Percentiles rank a stretch among this genome's conserved stretches.
Conservation (phyloP, 2,329 filamentous ascomycete species). For the Pyrenophora tritici-repentis region DNA sequence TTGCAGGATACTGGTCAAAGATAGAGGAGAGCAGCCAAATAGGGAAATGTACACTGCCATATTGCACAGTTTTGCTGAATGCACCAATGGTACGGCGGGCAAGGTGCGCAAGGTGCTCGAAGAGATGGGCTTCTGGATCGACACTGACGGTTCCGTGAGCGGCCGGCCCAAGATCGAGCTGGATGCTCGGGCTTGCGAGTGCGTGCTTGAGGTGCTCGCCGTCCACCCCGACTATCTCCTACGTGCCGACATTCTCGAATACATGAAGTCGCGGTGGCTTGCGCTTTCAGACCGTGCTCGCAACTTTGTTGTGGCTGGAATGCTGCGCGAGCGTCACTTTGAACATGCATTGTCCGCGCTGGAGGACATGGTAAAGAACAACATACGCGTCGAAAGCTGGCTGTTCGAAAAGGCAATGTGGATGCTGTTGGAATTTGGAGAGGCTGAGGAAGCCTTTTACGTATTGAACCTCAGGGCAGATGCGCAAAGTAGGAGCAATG, state of each 20-base stretch:
- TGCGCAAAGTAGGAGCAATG: slow-evolving; percentile 14
- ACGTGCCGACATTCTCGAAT: slow-evolving; percentile 70
- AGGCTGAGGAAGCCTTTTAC: slow-evolving; percentile 76
- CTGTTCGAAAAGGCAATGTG: slow-evolving; percentile 79
- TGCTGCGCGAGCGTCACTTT: slow-evolving; percentile 80
- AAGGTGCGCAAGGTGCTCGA: slow-evolving; percentile 67
- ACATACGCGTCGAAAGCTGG: slow-evolving; percentile 67
- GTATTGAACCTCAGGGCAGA: slow-evolving; percentile 59
- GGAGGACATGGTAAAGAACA: slow-evolving; percentile 66
- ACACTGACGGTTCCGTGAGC: neutral
- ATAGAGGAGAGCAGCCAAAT: slow-evolving; percentile 61
- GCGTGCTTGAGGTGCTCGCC: slow-evolving; percentile 72
- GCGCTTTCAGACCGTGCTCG: slow-evolving; percentile 64
- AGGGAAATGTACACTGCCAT: slow-evolving; percentile 72
- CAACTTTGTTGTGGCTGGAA: slow-evolving; percentile 71
- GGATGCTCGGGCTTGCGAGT: slow-evolving; percentile 71
- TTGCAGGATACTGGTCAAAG: slow-evolving; percentile 63
- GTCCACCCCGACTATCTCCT: slow-evolving; percentile 86
- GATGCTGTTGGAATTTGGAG: slow-evolving; percentile 70
- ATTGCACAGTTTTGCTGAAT: slow-evolving; percentile 71
- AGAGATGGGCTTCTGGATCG: slow-evolving; percentile 65
- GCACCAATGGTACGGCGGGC: slow-evolving; percentile 66
- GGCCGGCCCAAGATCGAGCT: slow-evolving; percentile 61
- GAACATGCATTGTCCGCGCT: slow-evolving; percentile 77
- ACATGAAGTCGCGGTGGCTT: slow-evolving; percentile 77